Evolutionary conservation across 768 basidiomycete genomes (phyloP).

Genomic region (Hemileccinum impolitum): DNA sequence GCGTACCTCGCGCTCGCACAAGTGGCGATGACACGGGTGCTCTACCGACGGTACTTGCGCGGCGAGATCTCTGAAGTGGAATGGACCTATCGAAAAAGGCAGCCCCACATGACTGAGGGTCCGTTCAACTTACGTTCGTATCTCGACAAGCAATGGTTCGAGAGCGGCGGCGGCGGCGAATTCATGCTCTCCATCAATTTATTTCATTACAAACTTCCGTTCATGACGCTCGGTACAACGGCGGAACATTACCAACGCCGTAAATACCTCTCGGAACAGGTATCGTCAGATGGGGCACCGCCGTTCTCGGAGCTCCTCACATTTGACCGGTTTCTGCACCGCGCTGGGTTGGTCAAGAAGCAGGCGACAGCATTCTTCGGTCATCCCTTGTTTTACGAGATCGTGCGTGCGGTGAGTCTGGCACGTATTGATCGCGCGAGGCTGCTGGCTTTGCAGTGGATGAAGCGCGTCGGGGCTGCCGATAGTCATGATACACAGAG

Average conservation of each 20-base stretch:
- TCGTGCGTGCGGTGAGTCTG: slow-evolving; percentile 21
- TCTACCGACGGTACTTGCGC: slow-evolving; percentile 43
- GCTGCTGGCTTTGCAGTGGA: slow-evolving; percentile 20
- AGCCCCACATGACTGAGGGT: slow-evolving; percentile 48
- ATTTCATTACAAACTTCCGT: slow-evolving; percentile 42
- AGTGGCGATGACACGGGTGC: slow-evolving; percentile 48
- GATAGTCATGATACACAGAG: neutral
- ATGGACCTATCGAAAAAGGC: slow-evolving; percentile 48
- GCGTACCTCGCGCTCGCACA: slow-evolving; percentile 49
- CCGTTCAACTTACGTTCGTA: slow-evolving; percentile 51
- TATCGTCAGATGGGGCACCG: slow-evolving; percentile 29
- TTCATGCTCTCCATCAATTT: slow-evolving; percentile 43
- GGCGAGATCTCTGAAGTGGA: slow-evolving; percentile 49
- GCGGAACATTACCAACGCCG: neutral
- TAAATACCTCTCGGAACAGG: neutral
- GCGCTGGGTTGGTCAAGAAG: slow-evolving; percentile 36
- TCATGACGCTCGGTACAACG: slow-evolving; percentile 39
- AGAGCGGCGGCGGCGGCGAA: slow-evolving; percentile 42
- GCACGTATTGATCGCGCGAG: slow-evolving; percentile 1
- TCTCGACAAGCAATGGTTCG: slow-evolving; percentile 46
- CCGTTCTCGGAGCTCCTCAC: slow-evolving; percentile 41
- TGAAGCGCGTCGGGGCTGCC: slow-evolving; percentile 10
- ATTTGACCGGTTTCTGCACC: slow-evolving; percentile 43
- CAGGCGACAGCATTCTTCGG: slow-evolving; percentile 33
- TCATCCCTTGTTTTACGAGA: slow-evolving; percentile 48